Conservation (phyloP, 352 stramenopile genomes). For the Globisporangium cylindrosporum region DNA sequence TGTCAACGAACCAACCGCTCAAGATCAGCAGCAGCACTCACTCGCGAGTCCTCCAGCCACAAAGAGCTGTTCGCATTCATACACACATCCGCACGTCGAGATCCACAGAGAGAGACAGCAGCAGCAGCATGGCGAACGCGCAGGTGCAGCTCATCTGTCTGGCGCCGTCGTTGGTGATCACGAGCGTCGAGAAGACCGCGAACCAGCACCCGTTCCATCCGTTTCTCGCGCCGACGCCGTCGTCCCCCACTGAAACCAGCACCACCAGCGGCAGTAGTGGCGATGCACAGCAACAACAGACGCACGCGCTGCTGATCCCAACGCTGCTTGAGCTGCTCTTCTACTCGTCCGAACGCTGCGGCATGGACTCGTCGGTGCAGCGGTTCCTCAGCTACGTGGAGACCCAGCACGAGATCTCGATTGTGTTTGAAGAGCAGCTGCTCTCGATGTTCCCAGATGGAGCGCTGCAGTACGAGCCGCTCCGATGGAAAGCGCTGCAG, state of each 20-base stretch:
- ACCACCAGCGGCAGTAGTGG: neutral
- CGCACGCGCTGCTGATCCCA: slow-evolving; percentile 29
- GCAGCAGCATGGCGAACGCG: slow-evolving; percentile 21
- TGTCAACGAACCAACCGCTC: slow-evolving; percentile 3
- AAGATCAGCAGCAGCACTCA: neutral
- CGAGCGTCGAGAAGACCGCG: slow-evolving; percentile 38
- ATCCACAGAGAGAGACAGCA: neutral
- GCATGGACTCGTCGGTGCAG: neutral
- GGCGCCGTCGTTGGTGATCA: slow-evolving; percentile 49
- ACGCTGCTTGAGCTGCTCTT: slow-evolving; percentile 57
- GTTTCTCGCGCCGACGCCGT: slow-evolving; percentile 14
- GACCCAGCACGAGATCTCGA: slow-evolving; percentile 61
- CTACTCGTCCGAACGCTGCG: slow-evolving; percentile 27
- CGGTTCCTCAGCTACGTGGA: slow-evolving; percentile 68
- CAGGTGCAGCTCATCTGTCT: slow-evolving; percentile 63
- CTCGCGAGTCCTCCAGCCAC: neutral
- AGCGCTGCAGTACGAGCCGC: slow-evolving; percentile 42
- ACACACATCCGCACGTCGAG: neutral
- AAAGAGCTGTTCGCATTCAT: neutral
- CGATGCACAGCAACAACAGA: neutral
- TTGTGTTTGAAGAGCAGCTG: slow-evolving; percentile 56
- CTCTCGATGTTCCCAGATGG: slow-evolving; percentile 33
- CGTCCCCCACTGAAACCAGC: neutral
- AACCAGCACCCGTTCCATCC: slow-evolving; percentile 25
- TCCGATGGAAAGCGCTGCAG: slow-evolving; percentile 60